A percentile compares a stretch with the other conserved stretches of the same genome.
Evolutionary conservation across 164 flowering plant genomes (phyloP).

Genomic region (Stephania japonica): DNA sequence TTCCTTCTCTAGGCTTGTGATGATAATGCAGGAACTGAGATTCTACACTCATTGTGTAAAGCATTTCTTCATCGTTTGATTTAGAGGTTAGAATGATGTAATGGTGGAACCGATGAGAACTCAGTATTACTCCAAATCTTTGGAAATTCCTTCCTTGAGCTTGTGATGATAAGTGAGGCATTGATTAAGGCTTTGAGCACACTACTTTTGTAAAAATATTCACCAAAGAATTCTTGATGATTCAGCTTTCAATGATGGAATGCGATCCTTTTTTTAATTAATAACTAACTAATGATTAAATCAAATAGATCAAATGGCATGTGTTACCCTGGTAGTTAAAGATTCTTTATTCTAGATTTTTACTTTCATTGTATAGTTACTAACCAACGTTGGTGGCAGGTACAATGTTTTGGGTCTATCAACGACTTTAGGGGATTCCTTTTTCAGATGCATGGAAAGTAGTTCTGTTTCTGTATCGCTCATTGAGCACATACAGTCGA

Average conservation of each 20-base stretch:
- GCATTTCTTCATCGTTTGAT: neutral
- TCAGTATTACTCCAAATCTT: too few species aligned
- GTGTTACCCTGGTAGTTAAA: neutral
- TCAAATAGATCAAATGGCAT: neutral
- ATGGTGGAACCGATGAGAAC: too few species aligned
- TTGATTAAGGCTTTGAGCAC: too few species aligned
- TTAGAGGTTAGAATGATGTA: too few species aligned
- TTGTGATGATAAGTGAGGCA: too few species aligned
- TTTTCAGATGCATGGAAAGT: slow-evolving; percentile 57
- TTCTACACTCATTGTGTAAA: neutral
- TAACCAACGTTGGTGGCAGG: slow-evolving; percentile 31
- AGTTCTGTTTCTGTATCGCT: slow-evolving; percentile 52
- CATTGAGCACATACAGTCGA: slow-evolving; percentile 75
- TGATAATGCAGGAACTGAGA: neutral
- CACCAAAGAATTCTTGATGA: neutral
- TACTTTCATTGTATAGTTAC: neutral
- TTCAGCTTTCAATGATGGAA: neutral
- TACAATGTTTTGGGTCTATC: slow-evolving; percentile 91
- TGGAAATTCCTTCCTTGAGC: too few species aligned
- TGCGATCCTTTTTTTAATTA: neutral
- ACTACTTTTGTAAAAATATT: too few species aligned
- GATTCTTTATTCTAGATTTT: neutral
- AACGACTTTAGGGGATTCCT: slow-evolving; percentile 68
- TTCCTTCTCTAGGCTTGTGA: neutral
- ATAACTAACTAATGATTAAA: neutral